Evolutionary conservation across 2,329 filamentous ascomycete genomes (phyloP).

Genomic region (Colletotrichum godetiae): DNA sequence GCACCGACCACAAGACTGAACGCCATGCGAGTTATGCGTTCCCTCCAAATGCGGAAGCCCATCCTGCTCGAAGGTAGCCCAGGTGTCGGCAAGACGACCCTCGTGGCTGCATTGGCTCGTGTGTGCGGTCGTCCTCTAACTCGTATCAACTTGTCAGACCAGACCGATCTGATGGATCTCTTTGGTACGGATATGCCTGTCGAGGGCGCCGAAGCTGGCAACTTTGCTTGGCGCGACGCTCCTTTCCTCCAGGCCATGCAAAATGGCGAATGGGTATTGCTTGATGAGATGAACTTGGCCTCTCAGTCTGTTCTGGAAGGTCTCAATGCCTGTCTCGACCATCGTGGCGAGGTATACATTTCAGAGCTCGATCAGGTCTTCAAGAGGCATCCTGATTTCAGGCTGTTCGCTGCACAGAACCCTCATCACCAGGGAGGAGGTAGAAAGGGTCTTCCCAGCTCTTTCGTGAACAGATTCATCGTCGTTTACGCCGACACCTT

Average conservation of each 20-base stretch:
- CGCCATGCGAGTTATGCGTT: conserved; percentile 89
- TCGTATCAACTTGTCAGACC: conserved; percentile 96
- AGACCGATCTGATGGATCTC: conserved; percentile 96
- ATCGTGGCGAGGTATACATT: conserved; percentile 94
- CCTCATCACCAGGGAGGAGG: conserved; percentile 97
- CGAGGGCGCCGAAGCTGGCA: conserved; percentile 89
- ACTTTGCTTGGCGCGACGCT: conserved; percentile 95
- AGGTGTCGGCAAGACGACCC: conserved; percentile 97
- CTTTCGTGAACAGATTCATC: conserved; percentile 97
- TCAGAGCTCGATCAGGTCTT: conserved; percentile 96
- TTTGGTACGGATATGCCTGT: conserved; percentile 97
- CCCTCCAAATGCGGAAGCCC: conserved; percentile 88
- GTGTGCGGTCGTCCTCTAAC: conserved; percentile 86
- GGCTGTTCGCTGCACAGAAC: conserved; percentile 97
- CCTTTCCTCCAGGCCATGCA: conserved; percentile 98
- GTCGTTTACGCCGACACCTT: conserved; percentile 97
- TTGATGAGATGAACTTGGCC: conserved; percentile 99
- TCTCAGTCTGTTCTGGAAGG: conserved; percentile 97
- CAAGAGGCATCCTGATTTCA: conserved; percentile 87
- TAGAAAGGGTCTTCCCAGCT: conserved; percentile 91
- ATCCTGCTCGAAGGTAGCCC: conserved; percentile 96
- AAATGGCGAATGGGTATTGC: conserved; percentile 92
- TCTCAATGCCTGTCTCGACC: conserved; percentile 94
- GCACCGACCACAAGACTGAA: conserved; percentile 92
- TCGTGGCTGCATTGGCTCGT: conserved; percentile 86